These are phyloP conservation scores for Protomyces inouyei DNA, from an alignment of 1,139 yeast genomes.

Conservation along the genomic window DNA sequence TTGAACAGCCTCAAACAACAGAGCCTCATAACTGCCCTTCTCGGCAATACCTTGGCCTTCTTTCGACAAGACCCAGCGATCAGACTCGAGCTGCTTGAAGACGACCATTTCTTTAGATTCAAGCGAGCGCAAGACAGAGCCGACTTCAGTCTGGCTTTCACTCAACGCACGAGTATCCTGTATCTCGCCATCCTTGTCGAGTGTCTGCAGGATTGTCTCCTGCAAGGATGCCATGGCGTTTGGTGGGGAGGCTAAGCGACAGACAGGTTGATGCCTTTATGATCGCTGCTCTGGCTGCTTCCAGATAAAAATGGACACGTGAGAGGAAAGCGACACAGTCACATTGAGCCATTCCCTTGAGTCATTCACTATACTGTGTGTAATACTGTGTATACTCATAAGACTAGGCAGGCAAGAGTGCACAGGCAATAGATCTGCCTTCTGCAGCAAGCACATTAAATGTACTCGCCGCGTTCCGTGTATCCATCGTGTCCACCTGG, in stretches of 20 bases:
- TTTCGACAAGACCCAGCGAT: constrained; percentile 62
- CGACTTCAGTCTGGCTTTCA: constrained; percentile 11
- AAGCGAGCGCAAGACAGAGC: constrained; percentile 76
- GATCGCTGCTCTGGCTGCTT: no score
- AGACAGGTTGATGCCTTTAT: no score
- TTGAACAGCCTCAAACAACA: constrained; percentile 71
- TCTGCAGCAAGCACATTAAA: constrained; percentile 25
- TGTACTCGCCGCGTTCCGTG: constrained; percentile 25
- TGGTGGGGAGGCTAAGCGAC: no score
- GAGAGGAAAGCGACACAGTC: no score
- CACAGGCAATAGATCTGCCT: constrained; percentile 20
- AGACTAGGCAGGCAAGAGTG: constrained; percentile 8
- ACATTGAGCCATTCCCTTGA: no score
- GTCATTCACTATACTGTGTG: no score
- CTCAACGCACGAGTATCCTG: constrained; percentile 5
- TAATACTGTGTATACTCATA: no score
- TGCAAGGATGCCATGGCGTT: background rate
- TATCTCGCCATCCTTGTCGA: constrained; percentile 18
- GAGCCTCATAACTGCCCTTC: constrained; percentile 85
- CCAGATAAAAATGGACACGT: no score
- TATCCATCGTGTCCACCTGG: constrained; percentile 24
- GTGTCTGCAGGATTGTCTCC: constrained; percentile 15
- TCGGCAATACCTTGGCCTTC: constrained; percentile 78
- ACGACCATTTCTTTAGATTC: constrained; percentile 77
- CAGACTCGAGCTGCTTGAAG: constrained; percentile 69